A percentile compares a stretch with the other conserved stretches of the same genome.
Conservation (phyloP, 805 yeast species). For the Barnettozyma sp. region DNA sequence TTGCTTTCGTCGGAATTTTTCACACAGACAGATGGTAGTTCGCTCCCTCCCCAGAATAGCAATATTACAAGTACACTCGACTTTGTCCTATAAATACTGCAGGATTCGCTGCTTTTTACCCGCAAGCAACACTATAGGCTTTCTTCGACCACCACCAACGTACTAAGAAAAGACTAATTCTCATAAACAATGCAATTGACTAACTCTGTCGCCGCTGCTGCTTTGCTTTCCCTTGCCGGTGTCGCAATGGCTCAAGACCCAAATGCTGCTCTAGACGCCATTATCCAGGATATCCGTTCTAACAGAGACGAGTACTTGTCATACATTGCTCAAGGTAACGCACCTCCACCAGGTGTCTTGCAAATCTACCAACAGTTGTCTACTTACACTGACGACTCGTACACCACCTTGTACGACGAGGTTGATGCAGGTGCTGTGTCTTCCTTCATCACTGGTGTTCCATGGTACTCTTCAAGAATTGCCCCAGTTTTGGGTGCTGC, state of each 20-base stretch:
- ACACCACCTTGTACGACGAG: conserved; percentile 26
- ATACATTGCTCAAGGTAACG: conserved; percentile 18
- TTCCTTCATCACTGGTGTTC: conserved; percentile 25
- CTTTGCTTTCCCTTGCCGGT: conserved; percentile 7
- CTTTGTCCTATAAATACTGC: too few relatives aligned
- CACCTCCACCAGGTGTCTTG: conserved; percentile 27
- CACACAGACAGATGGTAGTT: too few relatives aligned
- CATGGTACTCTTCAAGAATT: conserved; percentile 26
- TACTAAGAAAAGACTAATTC: neutral
- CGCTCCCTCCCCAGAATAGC: too few relatives aligned
- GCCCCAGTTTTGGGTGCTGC: conserved; percentile 14
- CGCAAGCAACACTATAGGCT: neutral
- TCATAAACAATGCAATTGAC: conserved; percentile 7
- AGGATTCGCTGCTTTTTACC: too few relatives aligned
- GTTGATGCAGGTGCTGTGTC: conserved; percentile 25
- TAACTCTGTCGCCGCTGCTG: conserved; percentile 1
- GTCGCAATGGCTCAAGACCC: conserved; percentile 7
- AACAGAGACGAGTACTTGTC: conserved; percentile 19
- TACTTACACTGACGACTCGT: conserved; percentile 30
- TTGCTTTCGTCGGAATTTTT: too few relatives aligned
- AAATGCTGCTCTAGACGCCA: conserved; percentile 3
- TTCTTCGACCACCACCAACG: neutral
- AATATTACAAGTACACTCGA: too few relatives aligned
- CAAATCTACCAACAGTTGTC: conserved; percentile 22
- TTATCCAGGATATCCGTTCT: conserved; percentile 16